Evolutionary conservation across 768 basidiomycete species (phyloP), one percentile per base, ranked within the genome.

Genomic region (Sutorius australiensis): DNA sequence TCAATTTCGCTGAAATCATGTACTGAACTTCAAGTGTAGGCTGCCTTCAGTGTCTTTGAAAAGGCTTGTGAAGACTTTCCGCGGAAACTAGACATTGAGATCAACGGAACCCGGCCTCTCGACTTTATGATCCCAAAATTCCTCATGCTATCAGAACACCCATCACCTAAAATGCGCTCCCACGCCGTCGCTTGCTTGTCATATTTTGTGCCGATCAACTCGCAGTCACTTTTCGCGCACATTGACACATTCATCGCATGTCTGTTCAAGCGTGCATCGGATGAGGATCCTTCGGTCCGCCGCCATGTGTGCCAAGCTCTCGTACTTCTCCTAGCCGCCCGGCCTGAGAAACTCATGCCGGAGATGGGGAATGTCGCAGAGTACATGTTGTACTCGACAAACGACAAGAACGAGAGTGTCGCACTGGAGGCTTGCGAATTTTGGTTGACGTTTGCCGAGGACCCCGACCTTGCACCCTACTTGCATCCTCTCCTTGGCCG

Each of bases 381-480:
- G 68, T 99, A 97, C 72, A 98, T 99, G 92, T 80, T 98, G 36
- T 98, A 94, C 74, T 95, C 93, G 27, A 98, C 93, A 13, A 94
- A 95, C 72, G 95, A 98, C 77, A 89, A 90, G 73, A 93, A 98
- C 69, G 95, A 98, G 73, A 88, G 87, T 56, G 95, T 93, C 48
- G 94, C 95, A 3, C 78, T 99, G 45, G 97, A 99, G 74, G 97
- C 97, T 21, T 97, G 95, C 79, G 97, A 99, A 77, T 99, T 99
- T 71, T 99, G 97, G 97, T 78, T 99, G 55, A 97, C 95, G 1
- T 98, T 99, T 65, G 95, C 97, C 14, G 97, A 99, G 68, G 93
- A 98, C 61, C 85, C 85, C 36, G 92, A 93, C 46, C 78, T 98
- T 21, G 84, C 85, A 10, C 81, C 84, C 3, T 90, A 87, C 67